Percentiles rank a stretch among this genome's conserved stretches.
phyloP scores from a whole-genome alignment of 177 flowering plant genomes.

The Telopea speciosissima region DNA sequence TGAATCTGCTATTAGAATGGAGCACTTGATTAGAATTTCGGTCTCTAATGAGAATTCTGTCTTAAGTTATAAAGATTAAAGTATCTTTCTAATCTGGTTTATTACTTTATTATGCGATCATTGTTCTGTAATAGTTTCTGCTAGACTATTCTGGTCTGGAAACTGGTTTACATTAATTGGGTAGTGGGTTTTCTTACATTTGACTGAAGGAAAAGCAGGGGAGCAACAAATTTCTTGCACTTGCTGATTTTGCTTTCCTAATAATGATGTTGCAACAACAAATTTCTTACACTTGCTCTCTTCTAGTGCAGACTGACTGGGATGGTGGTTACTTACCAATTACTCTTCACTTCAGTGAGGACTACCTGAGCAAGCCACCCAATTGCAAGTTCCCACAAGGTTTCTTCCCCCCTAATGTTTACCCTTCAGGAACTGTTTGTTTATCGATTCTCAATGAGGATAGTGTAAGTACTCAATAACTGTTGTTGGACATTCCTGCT shows the following conservation, averaged over 20 bases:
- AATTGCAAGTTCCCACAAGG: slow-evolving; percentile 60
- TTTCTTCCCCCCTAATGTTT: slow-evolving; percentile 63
- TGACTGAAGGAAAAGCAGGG: not conserved
- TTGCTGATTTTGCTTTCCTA: not conserved
- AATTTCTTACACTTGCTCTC: not conserved
- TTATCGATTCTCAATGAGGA: slow-evolving; percentile 59
- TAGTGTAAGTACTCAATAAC: slow-evolving; percentile 36
- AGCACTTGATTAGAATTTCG: too few species aligned
- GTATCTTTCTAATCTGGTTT: too few species aligned
- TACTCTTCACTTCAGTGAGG: slow-evolving; percentile 47
- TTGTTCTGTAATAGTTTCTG: too few species aligned
- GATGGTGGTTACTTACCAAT: slow-evolving; percentile 55
- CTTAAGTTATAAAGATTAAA: too few species aligned
- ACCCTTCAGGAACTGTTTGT: slow-evolving; percentile 67
- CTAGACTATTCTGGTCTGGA: too few species aligned
- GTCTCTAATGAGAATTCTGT: too few species aligned
- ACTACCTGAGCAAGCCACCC: slow-evolving; percentile 62
- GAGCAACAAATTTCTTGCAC: not conserved
- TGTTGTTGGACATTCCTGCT: not conserved
- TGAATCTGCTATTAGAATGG: too few species aligned
- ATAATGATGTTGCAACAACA: not conserved
- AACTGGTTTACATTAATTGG: too few species aligned
- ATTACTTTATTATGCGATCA: too few species aligned
- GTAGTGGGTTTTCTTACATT: too few species aligned
- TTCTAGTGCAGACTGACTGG: slow-evolving; percentile 53